Percentiles rank a stretch among this genome's conserved stretches.
Conservation (phyloP, 2,329 filamentous ascomycete genomes). For the Ophiostoma pallidulum region DNA sequence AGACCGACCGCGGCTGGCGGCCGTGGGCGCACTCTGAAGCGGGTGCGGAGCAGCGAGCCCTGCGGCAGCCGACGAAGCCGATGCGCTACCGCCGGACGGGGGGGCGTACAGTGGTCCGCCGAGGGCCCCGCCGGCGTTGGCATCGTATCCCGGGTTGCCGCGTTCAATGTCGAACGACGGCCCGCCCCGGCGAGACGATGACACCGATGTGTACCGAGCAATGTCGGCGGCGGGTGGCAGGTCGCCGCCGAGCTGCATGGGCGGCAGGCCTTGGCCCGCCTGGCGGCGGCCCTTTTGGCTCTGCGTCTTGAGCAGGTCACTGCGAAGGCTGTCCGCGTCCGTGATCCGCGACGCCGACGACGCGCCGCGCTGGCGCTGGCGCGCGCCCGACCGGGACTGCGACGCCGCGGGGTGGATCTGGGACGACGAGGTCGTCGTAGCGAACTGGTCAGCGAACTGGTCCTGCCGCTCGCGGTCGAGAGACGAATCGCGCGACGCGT, state of each 20-base stretch:
- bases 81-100: no score
- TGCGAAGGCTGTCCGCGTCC: conserved; percentile 15
- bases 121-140: background rate
- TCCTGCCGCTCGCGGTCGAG: conserved; percentile 24
- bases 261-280: conserved; percentile 36
- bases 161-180: conserved; percentile 33
- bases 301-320: conserved; percentile 26
- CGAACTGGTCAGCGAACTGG: conserved; percentile 3
- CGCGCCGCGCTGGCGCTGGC: conserved; percentile 4
- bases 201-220: conserved; percentile 17
- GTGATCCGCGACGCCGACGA: conserved; percentile 4
- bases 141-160: no score
- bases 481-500: conserved; percentile 21
- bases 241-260: conserved; percentile 22
- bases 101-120: background rate
- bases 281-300: conserved; percentile 41
- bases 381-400: background rate
- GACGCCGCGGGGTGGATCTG: conserved; percentile 21
- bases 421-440: conserved; percentile 21
- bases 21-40: no score
- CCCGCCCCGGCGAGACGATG: conserved; percentile 24
- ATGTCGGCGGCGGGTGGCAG: conserved; percentile 21
- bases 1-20: background rate
- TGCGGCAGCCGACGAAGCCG: no score
- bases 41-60: no score